phyloP scores from a whole-genome alignment of 768 basidiomycete genomes.

The Termitomyces sp. region DNA sequence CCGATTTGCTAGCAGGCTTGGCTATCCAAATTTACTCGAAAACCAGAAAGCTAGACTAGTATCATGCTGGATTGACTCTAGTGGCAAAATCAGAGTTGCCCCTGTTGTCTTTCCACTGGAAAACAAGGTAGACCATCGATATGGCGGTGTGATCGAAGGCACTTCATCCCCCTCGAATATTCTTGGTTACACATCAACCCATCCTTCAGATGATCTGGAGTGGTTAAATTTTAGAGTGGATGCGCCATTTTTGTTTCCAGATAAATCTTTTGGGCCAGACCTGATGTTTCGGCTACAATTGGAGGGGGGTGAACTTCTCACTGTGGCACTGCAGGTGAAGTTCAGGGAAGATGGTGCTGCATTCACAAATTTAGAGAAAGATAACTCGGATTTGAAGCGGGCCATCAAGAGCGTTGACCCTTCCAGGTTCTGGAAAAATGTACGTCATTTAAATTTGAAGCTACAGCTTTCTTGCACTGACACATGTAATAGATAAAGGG shows the following conservation, averaged over 20 bases:
- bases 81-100: neutral
- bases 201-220: neutral
- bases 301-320: neutral
- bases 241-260: slow-evolving; percentile 1
- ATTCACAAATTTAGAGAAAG: too few relatives aligned
- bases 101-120: neutral
- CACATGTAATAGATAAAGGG: neutral
- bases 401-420: neutral
- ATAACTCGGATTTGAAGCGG: too few relatives aligned
- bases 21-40: neutral
- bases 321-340: neutral
- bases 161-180: neutral
- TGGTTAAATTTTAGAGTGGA: neutral
- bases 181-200: neutral
- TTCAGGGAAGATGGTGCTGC: neutral
- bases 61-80: slow-evolving; percentile 1
- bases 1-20: neutral
- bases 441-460: neutral
- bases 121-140: neutral
- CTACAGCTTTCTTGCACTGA: neutral
- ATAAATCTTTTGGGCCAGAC: neutral
- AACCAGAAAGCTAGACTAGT: neutral
- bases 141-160: neutral
- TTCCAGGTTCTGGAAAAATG: neutral
- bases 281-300: neutral